Conservation (phyloP, 2,329 filamentous ascomycete species). For the Mycosphaerelloides madeirae region DNA sequence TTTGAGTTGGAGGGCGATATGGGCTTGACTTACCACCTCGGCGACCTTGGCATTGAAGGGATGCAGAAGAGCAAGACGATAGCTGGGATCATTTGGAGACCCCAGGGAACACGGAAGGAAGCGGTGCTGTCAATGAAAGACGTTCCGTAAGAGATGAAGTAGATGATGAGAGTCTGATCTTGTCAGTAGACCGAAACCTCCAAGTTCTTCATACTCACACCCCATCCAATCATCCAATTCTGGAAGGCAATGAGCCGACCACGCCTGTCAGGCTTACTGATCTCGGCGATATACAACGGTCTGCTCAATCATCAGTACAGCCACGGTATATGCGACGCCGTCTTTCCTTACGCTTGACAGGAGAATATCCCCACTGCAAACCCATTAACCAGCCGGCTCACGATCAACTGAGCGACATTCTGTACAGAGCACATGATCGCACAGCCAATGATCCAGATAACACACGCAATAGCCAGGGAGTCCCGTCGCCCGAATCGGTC, state of each 20-base stretch:
- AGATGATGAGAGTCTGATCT: slow-evolving; percentile 8
- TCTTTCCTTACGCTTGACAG: too few species aligned
- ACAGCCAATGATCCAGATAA: slow-evolving; percentile 11
- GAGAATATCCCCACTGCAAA: slow-evolving; percentile 11
- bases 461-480: slow-evolving; percentile 8
- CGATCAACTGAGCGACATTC: slow-evolving; percentile 8
- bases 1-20: too few species aligned
- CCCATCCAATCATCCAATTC: slow-evolving; percentile 14
- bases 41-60: slow-evolving; percentile 9
- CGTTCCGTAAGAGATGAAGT: slow-evolving; percentile 10
- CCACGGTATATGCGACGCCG: too few species aligned
- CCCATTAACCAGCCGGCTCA: slow-evolving; percentile 8
- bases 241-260: slow-evolving; percentile 11
- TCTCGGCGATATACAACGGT: slow-evolving; percentile 10
- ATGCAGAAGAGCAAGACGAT: slow-evolving; percentile 9
- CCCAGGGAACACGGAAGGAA: slow-evolving; percentile 11
- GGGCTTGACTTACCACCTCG: slow-evolving; percentile 4
- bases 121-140: slow-evolving; percentile 9
- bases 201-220: slow-evolving; percentile 2
- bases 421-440: slow-evolving; percentile 8
- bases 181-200: background rate
- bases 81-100: slow-evolving; percentile 7
- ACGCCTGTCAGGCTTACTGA: slow-evolving; percentile 9
- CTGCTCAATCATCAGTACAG: too few species aligned
- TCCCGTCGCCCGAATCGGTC: slow-evolving; percentile 10